Base-by-base conservation (phyloP, 495 filamentous ascomycete species). In the Platismatia glauca region DNA sequence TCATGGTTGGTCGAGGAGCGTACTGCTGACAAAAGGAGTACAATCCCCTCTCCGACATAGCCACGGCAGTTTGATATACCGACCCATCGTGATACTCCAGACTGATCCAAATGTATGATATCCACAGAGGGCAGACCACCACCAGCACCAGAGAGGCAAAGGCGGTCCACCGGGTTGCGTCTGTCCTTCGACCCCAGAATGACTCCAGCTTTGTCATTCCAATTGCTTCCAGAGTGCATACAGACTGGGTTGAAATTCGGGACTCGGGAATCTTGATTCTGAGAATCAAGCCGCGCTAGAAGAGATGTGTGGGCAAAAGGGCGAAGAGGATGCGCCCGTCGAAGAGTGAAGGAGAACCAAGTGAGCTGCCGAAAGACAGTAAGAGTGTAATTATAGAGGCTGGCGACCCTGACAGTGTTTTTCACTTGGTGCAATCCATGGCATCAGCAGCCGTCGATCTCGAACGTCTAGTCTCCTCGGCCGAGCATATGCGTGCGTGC, bases 41-140 rank as follows among this genome's bases (percentile, higher is more conserved):
- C 1, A 57, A 9, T 8, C 59, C 64, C 7, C 48, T 43, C 13
- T 50, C 44, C 34, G 27, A 20, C 7, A 61, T 22, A n/a, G 59
- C 53, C 2, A 52, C 35, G 4, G 61, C 18, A 16, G 53, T 55
- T 12, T 37, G n/a, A 44, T 27, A 38, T 12, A 62, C 24, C 16
- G 64, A 66, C 22, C 59, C 60, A 41, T 63, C 44, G 50, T 63
- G 63, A 33, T 66, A 57, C 43, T 66, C 64, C 22, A 66, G 55
- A 12, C 60, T 55, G 20, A 59, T 59, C 60, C 60, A 63, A 35
- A 56, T 59, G 27, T 33, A 41, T 11, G 59, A 33, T 33, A 66
- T 57, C 37, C 48, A 46, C 31, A 60, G 29, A 9, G 64, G 64
- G 38, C 64, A 66, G 22, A 66, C 27, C n/a, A 55, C 35, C 37